Percentiles rank a stretch among this genome's conserved stretches.
phyloP scores from a whole-genome alignment of 345 rosid species.

The Citrus mangshanensis region DNA sequence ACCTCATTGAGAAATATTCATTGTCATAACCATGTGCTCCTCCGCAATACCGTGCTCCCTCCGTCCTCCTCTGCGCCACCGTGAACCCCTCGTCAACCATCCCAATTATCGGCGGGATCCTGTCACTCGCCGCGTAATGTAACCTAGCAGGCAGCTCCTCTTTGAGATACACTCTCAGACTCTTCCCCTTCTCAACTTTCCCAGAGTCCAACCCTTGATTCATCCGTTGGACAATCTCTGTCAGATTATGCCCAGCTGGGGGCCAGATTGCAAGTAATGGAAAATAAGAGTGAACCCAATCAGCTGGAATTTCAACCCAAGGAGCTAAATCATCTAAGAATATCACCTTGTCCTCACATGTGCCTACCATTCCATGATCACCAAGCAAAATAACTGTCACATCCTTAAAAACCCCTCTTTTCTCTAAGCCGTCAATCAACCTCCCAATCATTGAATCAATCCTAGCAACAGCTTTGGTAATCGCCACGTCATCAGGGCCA shows the following conservation, averaged over 20 bases:
- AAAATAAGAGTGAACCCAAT: conserved; percentile 70
- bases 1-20: conserved; percentile 86
- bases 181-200: conserved; percentile 69
- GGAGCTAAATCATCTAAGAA: conserved; percentile 68
- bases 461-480: conserved; percentile 73
- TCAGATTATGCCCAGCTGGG: conserved; percentile 32
- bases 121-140: conserved; percentile 59
- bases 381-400: conserved; percentile 83
- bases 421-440: conserved; percentile 68
- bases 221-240: conserved; percentile 64
- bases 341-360: conserved; percentile 78
- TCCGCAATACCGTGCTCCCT: conserved; percentile 58
- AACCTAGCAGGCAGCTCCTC: conserved; percentile 81
- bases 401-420: conserved; percentile 81
- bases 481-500: conserved; percentile 82
- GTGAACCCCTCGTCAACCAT: conserved; percentile 69
- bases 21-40: conserved; percentile 96
- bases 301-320: conserved; percentile 58
- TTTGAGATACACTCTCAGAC: conserved; percentile 71
- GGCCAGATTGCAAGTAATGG: conserved; percentile 84
- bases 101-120: conserved; percentile 85
- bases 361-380: conserved; percentile 97
- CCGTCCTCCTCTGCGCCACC: conserved; percentile 62
- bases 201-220: conserved; percentile 70
- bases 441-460: conserved; percentile 76